Percentiles rank a stretch among this genome's conserved stretches.
These are phyloP conservation scores for Candida odintsovae DNA, from an alignment of 805 yeast genomes.

Conservation along the genomic window DNA sequence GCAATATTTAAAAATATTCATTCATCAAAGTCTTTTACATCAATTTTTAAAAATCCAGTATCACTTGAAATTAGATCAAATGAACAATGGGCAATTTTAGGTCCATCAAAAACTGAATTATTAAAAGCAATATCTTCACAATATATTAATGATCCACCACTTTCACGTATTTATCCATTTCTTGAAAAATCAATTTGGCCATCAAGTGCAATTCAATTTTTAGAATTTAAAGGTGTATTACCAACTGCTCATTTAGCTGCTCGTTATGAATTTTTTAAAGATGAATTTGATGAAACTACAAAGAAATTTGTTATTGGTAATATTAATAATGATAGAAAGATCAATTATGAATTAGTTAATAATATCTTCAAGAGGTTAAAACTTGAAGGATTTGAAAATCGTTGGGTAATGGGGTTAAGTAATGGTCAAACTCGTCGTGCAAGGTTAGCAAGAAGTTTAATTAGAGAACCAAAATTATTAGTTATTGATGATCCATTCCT, in stretches of 20 bases:
- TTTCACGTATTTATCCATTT: constrained; percentile 50
- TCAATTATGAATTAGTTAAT: constrained; percentile 33
- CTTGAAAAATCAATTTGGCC: constrained; percentile 39
- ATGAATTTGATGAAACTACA: constrained; percentile 73
- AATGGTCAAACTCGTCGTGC: constrained; percentile 95
- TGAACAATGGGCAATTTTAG: constrained; percentile 51
- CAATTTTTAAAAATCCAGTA: constrained; percentile 35
- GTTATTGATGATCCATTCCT: constrained; percentile 88
- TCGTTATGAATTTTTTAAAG: constrained; percentile 81
- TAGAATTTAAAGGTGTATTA: constrained; percentile 42
- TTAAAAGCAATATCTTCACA: constrained; percentile 53
- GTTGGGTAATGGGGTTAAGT: constrained; percentile 83
- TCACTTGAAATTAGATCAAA: constrained; percentile 31
- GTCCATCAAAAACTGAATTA: constrained; percentile 49
- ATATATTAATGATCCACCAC: constrained; percentile 45
- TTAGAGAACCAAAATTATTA: constrained; percentile 57
- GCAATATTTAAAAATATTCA: constrained; percentile 14
- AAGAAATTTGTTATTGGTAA: constrained; percentile 52
- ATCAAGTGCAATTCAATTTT: constrained; percentile 34
- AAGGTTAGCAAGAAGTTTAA: constrained; percentile 69
- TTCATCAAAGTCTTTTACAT: constrained; percentile 2
- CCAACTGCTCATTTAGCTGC: constrained; percentile 78
- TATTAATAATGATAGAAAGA: constrained; percentile 26
- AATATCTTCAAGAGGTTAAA: constrained; percentile 44
- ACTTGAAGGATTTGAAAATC: constrained; percentile 49